Evolutionary conservation across 2,329 filamentous ascomycete genomes (phyloP), one percentile per base, ranked within the genome.

Genomic region (Venturia asperata): DNA sequence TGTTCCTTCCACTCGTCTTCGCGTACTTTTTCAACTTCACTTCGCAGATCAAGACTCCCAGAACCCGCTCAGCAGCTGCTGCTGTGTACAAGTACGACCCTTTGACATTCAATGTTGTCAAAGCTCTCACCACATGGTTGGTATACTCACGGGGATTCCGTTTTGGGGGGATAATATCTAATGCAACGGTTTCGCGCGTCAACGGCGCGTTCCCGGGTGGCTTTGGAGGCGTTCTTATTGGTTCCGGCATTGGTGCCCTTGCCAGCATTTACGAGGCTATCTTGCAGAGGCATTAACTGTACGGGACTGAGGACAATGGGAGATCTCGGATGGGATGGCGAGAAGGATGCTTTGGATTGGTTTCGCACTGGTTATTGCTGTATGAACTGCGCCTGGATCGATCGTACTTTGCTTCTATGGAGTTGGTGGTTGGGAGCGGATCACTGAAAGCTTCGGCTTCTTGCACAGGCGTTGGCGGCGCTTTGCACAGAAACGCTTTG

Each of bases 11-110:
- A 1, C 79, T 87, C 62, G 68, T 89, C 41, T 81, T 86, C 52
- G 91, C 90, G 34, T 97, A 94, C 79, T 96, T 97, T 75, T 89
- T 96, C 83, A 97, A 97, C 77, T 77, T 97, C 72, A 90, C 87
- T 47, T 77, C 83, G 52, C 79, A 81, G 27, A 78, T 81, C 43
- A 55, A 45, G 49, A 58, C 52, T 37, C 42, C 63, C n/a, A 37
- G 24, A 43, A 58, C 52, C 30, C 64, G 30, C n/a, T 61, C n/a
- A 7, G 42, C 58, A 42, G 55, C 24, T 3, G 21, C 27, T 41
- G 24, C 30, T 27, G 83, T 85, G 68, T 86, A 87, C 68, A 78
- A 81, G 6, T 86, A 93, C 68, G 94, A 99, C 74, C 92, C 92
- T 4, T 79, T 97, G 73, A 89, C 88, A 27, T 99, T 95, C 78